A percentile compares a stretch with the other conserved stretches of the same genome.
These are phyloP conservation scores for Jamesozyma rosinii DNA, from an alignment of 805 yeast species.

Conservation along the genomic window DNA sequence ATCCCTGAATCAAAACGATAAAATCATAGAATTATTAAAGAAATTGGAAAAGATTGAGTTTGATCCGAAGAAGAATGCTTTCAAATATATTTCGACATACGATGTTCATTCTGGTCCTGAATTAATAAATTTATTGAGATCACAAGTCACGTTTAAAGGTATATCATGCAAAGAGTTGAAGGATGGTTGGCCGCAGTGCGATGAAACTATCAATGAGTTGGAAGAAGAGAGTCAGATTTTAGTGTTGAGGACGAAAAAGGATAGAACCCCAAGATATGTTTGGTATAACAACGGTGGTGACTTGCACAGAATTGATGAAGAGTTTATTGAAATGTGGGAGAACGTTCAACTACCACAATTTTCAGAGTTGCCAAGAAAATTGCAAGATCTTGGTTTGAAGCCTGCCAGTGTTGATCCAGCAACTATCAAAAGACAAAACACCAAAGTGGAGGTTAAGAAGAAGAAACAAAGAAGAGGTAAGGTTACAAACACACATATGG, in stretches of 20 bases:
- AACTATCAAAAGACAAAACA: slow-evolving; percentile 56
- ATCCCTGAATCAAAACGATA: slow-evolving; percentile 46
- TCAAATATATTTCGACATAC: slow-evolving; percentile 82
- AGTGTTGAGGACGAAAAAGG: slow-evolving; percentile 86
- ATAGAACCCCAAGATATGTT: slow-evolving; percentile 80
- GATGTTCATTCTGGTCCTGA: slow-evolving; percentile 78
- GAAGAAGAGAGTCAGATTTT: slow-evolving; percentile 71
- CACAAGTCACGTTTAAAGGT: slow-evolving; percentile 83
- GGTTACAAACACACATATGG: slow-evolving; percentile 93
- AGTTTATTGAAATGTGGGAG: slow-evolving; percentile 77
- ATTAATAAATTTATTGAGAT: slow-evolving; percentile 58
- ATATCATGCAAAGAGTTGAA: slow-evolving; percentile 67
- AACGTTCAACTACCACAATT: slow-evolving; percentile 70
- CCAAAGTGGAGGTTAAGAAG: slow-evolving; percentile 59
- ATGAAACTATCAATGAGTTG: slow-evolving; percentile 64
- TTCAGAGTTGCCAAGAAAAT: slow-evolving; percentile 67
- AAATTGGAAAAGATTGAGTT: slow-evolving; percentile 71
- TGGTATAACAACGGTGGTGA: slow-evolving; percentile 86
- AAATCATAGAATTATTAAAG: slow-evolving; percentile 60
- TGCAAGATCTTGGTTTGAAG: slow-evolving; percentile 78
- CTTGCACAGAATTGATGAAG: slow-evolving; percentile 56
- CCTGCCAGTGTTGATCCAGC: slow-evolving; percentile 99
- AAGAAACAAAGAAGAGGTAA: slow-evolving; percentile 89
- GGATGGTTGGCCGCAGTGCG: slow-evolving; percentile 86
- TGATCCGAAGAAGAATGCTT: slow-evolving; percentile 50